These are phyloP conservation scores for Ustilago trichophora DNA, from an alignment of 1,284 basidiomycete species.

Conservation along the genomic window DNA sequence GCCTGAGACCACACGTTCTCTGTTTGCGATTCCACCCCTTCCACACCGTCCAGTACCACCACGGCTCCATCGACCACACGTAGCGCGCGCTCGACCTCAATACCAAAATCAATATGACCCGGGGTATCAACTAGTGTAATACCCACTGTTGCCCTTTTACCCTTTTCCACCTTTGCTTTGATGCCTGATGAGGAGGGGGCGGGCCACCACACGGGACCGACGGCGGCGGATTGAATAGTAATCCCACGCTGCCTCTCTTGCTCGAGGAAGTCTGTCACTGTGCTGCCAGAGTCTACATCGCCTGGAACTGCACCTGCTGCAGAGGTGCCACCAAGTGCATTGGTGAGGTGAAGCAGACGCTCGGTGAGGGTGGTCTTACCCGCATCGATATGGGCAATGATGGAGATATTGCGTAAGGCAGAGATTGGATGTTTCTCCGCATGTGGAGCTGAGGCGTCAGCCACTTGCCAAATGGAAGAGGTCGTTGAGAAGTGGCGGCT, in stretches of 20 bases:
- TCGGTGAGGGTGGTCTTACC: slow-evolving; percentile 91
- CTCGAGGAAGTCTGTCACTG: slow-evolving; percentile 87
- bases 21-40: slow-evolving; percentile 89
- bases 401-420: slow-evolving; percentile 52
- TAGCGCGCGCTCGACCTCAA: slow-evolving; percentile 91
- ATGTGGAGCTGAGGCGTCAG: slow-evolving; percentile 3
- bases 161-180: not conserved
- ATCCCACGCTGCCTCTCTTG: slow-evolving; percentile 88
- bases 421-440: slow-evolving; percentile 31
- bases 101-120: slow-evolving; percentile 90
- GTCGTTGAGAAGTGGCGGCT: slow-evolving; percentile 7
- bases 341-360: slow-evolving; percentile 80
- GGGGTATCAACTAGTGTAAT: slow-evolving; percentile 90
- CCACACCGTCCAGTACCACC: slow-evolving; percentile 85
- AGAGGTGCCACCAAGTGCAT: slow-evolving; percentile 72
- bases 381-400: slow-evolving; percentile 72
- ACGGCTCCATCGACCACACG: slow-evolving; percentile 88
- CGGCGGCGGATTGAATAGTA: slow-evolving; percentile 89
- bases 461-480: not conserved
- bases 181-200: not conserved
- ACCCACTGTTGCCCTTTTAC: slow-evolving; percentile 71
- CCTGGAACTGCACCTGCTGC: slow-evolving; percentile 69
- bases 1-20: slow-evolving; percentile 86
- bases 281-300: slow-evolving; percentile 86
- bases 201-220: slow-evolving; percentile 81